Base-by-base conservation (phyloP, 345 rosid species). In the Stellera chamaejasme region DNA sequence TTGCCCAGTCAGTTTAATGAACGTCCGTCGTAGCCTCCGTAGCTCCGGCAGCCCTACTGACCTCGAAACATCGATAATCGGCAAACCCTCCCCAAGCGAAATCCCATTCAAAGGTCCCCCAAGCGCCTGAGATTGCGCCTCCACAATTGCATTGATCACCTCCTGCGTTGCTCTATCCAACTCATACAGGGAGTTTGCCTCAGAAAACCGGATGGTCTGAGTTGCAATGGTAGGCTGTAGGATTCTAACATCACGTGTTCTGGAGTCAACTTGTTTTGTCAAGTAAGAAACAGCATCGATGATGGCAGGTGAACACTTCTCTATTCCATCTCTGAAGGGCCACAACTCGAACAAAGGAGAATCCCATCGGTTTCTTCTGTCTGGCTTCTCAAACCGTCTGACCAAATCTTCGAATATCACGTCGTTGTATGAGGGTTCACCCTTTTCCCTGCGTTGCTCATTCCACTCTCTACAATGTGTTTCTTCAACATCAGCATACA, bases 141-240 rank as follows among this genome's bases (percentile, higher is more conserved):
- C 97, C 60, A 90, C 83, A 5, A 90, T 70, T 11, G 79, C 80
- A 54, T 54, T 87, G 36, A 75, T 80, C 73, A 87, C 82, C 61
- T 83, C 97, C 71, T 87, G 96, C 9, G 97, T 87, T 50, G 97
- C 96, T 67, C 77, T 79, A 67, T 87, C 95, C 69, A 94, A 48
- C 70, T 87, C 96, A 19, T 94, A 90, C 43, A 90, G 65, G 45
- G 97, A 85, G 72, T 94, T 87, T 4, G 88, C 90, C 62, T 82
- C 96, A 0, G 96, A 83, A 60, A 79, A 75, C 44, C 88, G 77
- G 0, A 81, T 60, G 2, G 51, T 64, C 67, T 90, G 97, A 1
- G 97, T 90, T 0, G 99, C 99, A 4, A 94, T 79, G n/a, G 97
- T 85, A 13, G 96, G 99, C 69, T 90, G 97, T 54, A 94, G 80